Conservation (phyloP, 2,329 filamentous ascomycete species). For the Lasiodiplodia sp. region DNA sequence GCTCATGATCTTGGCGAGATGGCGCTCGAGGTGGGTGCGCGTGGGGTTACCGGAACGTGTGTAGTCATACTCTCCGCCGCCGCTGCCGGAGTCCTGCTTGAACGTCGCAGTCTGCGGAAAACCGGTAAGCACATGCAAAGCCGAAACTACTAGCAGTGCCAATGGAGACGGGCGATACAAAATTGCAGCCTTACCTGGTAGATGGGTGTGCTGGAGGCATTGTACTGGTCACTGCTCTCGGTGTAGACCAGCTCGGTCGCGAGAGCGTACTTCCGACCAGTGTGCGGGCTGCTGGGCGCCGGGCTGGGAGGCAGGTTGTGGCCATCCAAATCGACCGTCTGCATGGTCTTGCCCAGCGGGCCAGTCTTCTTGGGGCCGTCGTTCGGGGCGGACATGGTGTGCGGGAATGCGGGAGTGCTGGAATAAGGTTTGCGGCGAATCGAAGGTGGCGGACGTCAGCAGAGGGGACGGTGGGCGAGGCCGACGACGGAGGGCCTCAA, state of each 20-base stretch:
- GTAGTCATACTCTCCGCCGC: constrained; percentile 93
- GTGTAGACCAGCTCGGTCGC: constrained; percentile 97
- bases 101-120: constrained; percentile 81
- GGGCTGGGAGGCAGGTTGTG: constrained; percentile 67
- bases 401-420: constrained; percentile 4
- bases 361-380: constrained; percentile 25
- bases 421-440: neutral
- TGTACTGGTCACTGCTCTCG: constrained; percentile 95
- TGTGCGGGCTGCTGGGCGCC: constrained; percentile 87
- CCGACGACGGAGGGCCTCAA: constrained; percentile 3
- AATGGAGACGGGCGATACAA: neutral
- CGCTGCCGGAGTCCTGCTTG: constrained; percentile 87
- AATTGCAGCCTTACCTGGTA: constrained; percentile 70
- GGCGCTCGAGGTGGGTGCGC: constrained; percentile 91
- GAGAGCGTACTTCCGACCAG: constrained; percentile 87
- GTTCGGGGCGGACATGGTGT: constrained; percentile 23
- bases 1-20: constrained; percentile 99
- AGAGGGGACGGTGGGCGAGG: neutral
- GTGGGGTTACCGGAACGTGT: constrained; percentile 97
- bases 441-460: neutral
- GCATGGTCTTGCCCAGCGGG: constrained; percentile 49
- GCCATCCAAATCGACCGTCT: constrained; percentile 47
- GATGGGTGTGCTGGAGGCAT: constrained; percentile 93
- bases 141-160: neutral
- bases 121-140: neutral